Conservation (phyloP, 345 rosid species). For the Populus pruinosa region DNA sequence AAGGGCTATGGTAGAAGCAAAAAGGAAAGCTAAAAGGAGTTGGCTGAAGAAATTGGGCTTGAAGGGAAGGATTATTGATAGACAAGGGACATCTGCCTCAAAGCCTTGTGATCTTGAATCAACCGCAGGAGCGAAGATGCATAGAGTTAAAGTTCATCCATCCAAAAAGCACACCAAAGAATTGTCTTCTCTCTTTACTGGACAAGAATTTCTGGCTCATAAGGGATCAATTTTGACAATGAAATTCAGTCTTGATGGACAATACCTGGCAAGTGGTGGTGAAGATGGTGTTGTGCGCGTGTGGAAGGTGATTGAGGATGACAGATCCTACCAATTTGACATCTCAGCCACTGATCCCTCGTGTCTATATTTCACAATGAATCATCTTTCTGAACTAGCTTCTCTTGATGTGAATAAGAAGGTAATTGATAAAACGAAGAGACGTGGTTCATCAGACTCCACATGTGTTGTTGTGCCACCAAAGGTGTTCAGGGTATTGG, state of each 20-base stretch:
- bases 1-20: constrained; percentile 15
- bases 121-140: constrained; percentile 23
- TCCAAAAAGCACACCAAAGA: constrained; percentile 55
- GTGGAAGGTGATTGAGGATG: constrained; percentile 65
- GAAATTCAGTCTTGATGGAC: constrained; percentile 76
- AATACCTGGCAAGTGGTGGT: constrained; percentile 68
- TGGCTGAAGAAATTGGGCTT: constrained; percentile 57
- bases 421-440: constrained; percentile 37
- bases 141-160: constrained; percentile 21
- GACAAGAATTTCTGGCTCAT: constrained; percentile 72
- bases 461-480: constrained; percentile 64
- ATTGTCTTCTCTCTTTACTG: constrained; percentile 58
- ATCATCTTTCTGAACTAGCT: constrained; percentile 45
- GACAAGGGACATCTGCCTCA: constrained; percentile 16
- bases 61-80: constrained; percentile 29
- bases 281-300: constrained; percentile 68
- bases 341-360: constrained; percentile 46
- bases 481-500: constrained; percentile 51
- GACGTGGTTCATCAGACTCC: constrained; percentile 44
- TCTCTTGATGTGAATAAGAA: constrained; percentile 42
- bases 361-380: constrained; percentile 48
- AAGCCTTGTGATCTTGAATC: constrained; percentile 33
- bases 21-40: constrained; percentile 33
- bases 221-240: constrained; percentile 63
- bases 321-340: constrained; percentile 41